phyloP scores from a whole-genome alignment of 352 stramenopile genomes.

The Globisporangium uncinulatum region DNA sequence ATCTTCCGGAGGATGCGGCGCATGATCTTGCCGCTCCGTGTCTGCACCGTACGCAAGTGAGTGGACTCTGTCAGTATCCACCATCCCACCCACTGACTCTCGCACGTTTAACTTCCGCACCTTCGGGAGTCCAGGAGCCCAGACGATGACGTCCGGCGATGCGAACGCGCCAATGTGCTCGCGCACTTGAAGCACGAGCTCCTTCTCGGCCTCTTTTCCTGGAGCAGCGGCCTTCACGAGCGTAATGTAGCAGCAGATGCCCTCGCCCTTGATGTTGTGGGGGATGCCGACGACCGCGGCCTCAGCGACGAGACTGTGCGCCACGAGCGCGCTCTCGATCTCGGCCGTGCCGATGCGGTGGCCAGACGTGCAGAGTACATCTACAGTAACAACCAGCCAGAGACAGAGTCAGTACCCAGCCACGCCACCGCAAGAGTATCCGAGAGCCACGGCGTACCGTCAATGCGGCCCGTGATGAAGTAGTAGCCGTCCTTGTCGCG shows the following conservation, averaged over 20 bases:
- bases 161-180: slow-evolving; percentile 95
- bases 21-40: slow-evolving; percentile 98
- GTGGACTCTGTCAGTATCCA: background rate
- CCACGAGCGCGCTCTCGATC: slow-evolving; percentile 89
- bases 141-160: slow-evolving; percentile 94
- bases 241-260: slow-evolving; percentile 95
- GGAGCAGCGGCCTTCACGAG: slow-evolving; percentile 82
- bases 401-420: background rate
- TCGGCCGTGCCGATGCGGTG: slow-evolving; percentile 90
- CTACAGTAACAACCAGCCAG: slow-evolving; percentile 19
- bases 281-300: slow-evolving; percentile 93
- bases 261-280: slow-evolving; percentile 96
- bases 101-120: slow-evolving; percentile 5
- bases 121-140: slow-evolving; percentile 91
- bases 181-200: slow-evolving; percentile 84
- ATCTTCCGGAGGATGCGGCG: slow-evolving; percentile 98
- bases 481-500: slow-evolving; percentile 95
- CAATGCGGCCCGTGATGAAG: slow-evolving; percentile 98
- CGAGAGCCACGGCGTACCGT: slow-evolving; percentile 34
- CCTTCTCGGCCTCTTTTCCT: slow-evolving; percentile 42
- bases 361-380: slow-evolving; percentile 94
- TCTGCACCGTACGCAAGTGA: slow-evolving; percentile 30
- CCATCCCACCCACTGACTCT: background rate
- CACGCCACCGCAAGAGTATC: background rate
- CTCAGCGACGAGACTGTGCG: slow-evolving; percentile 90